phyloP scores from a whole-genome alignment of 2,329 filamentous ascomycete species.

The Blastomyces percursus region DNA sequence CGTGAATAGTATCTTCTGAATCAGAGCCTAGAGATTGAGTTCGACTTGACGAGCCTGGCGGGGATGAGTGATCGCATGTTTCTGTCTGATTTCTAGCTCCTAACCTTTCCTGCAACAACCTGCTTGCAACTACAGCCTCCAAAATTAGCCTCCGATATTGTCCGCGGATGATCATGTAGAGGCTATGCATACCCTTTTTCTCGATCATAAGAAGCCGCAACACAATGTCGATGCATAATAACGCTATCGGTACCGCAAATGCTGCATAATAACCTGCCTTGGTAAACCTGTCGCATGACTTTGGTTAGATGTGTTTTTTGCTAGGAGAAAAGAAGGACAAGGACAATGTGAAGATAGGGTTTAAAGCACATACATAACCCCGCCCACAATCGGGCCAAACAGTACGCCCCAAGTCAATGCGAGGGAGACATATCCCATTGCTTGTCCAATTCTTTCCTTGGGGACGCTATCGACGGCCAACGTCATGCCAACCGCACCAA shows the following conservation, averaged over 20 bases:
- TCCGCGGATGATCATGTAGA: background rate
- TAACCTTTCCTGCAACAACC: background rate
- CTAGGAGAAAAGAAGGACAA: conserved; percentile 1
- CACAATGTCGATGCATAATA: conserved; percentile 48
- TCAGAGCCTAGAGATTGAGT: background rate
- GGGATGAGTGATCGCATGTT: background rate
- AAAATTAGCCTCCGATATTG: background rate
- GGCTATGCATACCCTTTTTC: conserved; percentile 25
- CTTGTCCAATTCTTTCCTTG: conserved; percentile 46
- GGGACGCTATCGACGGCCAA: conserved; percentile 50
- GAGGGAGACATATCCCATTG: conserved; percentile 42
- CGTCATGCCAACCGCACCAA: conserved; percentile 52
- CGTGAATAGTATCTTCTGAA: background rate
- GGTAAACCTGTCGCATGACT: background rate
- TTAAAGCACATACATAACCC: conserved; percentile 44
- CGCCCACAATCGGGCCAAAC: conserved; percentile 48
- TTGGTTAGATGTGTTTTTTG: conserved; percentile 12
- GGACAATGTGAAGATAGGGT: background rate
- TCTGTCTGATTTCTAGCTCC: background rate
- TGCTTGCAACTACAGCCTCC: background rate
- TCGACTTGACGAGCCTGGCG: background rate
- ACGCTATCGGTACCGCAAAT: conserved; percentile 29
- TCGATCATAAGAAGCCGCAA: conserved; percentile 52
- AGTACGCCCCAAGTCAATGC: conserved; percentile 50
- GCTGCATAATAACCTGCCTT: conserved; percentile 23